Base-by-base conservation (phyloP, 177 flowering plant genomes). In the Vitis hybrid region DNA sequence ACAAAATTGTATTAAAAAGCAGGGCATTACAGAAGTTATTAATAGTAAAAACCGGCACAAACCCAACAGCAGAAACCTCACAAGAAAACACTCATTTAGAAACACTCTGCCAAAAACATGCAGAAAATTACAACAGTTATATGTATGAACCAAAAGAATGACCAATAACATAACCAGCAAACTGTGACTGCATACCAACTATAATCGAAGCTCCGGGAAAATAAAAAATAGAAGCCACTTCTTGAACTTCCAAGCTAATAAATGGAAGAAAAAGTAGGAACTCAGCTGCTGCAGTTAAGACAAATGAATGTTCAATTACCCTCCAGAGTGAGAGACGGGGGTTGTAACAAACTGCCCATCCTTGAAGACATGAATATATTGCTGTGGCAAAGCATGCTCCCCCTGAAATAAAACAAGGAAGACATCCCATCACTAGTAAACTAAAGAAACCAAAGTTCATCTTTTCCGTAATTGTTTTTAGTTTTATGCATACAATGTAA, bases 361-460 rank as follows among this genome's bases (percentile, higher is more conserved):
- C 79, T 90, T 81, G 57, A 68, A 90, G 11, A 68, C 73, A 69
- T 93, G 97, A 70, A 86, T 65, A 71, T 53, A 96, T 72, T 96
- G 99, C 72, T 96, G 94, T 6, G 98, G 98, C 81, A 96, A 80
- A 61, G 97, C 72, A 75, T 94, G 98, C 88, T 96, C 98, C 70
- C 48, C 93, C 99, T 95, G 84, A 79, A 76, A 79, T 5, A 16
- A 12, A 18, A 74, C 26, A 59, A 29, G 33, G 31, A 51, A 29
- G 8, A 11, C 33, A 51, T 58, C 49, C n/a, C 31, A 18, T 58
- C 7, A 3, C 3, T n/a, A 10, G 10, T 39, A n/a, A 48, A 13
- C 55, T 49, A 45, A 18, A 56, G n/a, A 26, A 39, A 48, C 4
- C 64, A 15, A 64, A 67, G 11, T 26, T 53, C 10, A 56, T 21